Evolutionary conservation across 768 basidiomycete species (phyloP), one percentile per base, ranked within the genome.

Genomic region (Podaxis sp.): DNA sequence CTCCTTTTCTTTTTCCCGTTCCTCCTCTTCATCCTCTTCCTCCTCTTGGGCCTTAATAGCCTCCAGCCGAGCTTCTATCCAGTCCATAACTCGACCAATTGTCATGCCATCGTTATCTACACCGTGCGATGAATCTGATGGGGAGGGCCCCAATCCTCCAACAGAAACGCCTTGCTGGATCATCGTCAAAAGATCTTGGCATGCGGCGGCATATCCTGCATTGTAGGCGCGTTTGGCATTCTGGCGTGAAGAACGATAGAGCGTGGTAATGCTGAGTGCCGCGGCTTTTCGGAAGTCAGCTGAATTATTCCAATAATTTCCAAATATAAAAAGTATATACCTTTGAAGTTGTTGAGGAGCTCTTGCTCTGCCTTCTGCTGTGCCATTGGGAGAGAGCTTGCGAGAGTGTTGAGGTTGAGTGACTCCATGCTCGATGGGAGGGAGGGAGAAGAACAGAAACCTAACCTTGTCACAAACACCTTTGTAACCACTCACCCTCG

Each of bases 351-450:
- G 72, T 91, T 88, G 8, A 88, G 76, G 0, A 94, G 80, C 30
- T 92, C 90, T 65, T 89, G 89, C 77, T 93, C 92, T 26, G 90
- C 88, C 70, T 89, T 90, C 70, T 88, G 90, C 67, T 86, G 87
- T 3, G 87, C 83, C 5, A 75, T 82, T 0, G 90, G 91, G 4
- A 93, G 82, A 0, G 91, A 91, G 72, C 75, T 90, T 30, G 84
- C 91, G 58, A 93, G 88, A 11, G 87, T 89, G 73, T 90, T 88
- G 69, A 92, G 82, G 75, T 90, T 88, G 73, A 93, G 84, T 8
- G 88, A 88, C 75, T 89, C 89, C 88, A 89, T 90, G 28, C 28
- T 51, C 46, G 65, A 59, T 62, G 54, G 20, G 53, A 61, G 56
- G 60, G 38, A 37, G 44, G 56, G 56, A 30, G 44, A 44, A 61